phyloP scores from a whole-genome alignment of 805 yeast genomes.

The Candida suzukii region DNA sequence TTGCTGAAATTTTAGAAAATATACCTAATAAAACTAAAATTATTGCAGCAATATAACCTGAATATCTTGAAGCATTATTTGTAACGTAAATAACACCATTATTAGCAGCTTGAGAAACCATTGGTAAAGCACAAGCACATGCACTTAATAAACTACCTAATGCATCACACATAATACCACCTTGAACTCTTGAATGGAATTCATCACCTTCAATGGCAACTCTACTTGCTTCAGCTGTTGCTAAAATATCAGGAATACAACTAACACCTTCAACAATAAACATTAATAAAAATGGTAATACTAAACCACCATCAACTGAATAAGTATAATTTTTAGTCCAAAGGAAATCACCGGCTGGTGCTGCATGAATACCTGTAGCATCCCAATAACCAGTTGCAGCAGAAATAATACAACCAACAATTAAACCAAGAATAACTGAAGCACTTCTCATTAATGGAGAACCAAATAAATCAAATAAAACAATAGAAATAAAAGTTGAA shows the following conservation, averaged over 20 bases:
- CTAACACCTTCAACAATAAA: slow-evolving; percentile 72
- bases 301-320: slow-evolving; percentile 65
- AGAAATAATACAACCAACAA: slow-evolving; percentile 78
- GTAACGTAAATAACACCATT: slow-evolving; percentile 82
- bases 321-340: slow-evolving; percentile 76
- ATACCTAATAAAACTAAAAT: slow-evolving; percentile 71
- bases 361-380: slow-evolving; percentile 42
- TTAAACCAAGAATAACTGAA: slow-evolving; percentile 69
- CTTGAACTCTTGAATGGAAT: slow-evolving; percentile 76
- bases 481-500: slow-evolving; percentile 56
- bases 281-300: slow-evolving; percentile 66
- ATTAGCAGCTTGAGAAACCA: slow-evolving; percentile 81
- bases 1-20: slow-evolving; percentile 70
- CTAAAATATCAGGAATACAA: slow-evolving; percentile 83
- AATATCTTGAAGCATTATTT: slow-evolving; percentile 64
- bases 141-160: slow-evolving; percentile 65
- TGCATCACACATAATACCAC: slow-evolving; percentile 79
- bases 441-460: slow-evolving; percentile 83
- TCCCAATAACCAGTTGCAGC: slow-evolving; percentile 80
- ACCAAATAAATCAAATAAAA: slow-evolving; percentile 67
- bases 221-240: slow-evolving; percentile 77
- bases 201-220: slow-evolving; percentile 64
- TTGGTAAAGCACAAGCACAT: slow-evolving; percentile 63
- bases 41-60: slow-evolving; percentile 43
- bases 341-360: slow-evolving; percentile 70